These are phyloP conservation scores for Hordeum marinum DNA, from an alignment of 176 grass and related monocot species.

Conservation along the genomic window DNA sequence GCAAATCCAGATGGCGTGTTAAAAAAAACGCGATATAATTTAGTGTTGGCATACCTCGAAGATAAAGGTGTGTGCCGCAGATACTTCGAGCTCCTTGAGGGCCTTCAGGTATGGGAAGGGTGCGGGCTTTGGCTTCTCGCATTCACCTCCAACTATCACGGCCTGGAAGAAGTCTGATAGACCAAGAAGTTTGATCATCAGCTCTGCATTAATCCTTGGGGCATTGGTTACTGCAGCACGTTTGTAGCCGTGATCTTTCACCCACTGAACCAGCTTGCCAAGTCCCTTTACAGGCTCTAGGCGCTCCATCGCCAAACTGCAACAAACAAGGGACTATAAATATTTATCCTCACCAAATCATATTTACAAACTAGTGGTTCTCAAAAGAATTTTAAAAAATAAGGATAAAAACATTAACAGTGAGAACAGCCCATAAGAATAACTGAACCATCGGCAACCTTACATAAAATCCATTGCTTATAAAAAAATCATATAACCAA, in stretches of 20 bases:
- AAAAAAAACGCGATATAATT: background rate
- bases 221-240: conserved; percentile 78
- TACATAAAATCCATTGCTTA: background rate
- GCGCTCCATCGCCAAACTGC: conserved; percentile 55
- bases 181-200: conserved; percentile 85
- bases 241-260: conserved; percentile 64
- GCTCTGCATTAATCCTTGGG: conserved; percentile 78
- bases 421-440: background rate
- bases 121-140: conserved; percentile 75
- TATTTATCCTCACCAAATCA: background rate
- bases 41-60: conserved; percentile 54
- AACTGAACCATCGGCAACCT: background rate
- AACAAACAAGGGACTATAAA: background rate
- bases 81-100: conserved; percentile 57
- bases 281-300: conserved; percentile 73
- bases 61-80: conserved; percentile 62
- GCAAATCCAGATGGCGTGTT: background rate
- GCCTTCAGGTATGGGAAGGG: conserved; percentile 83
- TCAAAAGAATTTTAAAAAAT: background rate
- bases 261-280: conserved; percentile 56
- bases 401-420: background rate
- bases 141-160: conserved; percentile 67
- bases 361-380: background rate
- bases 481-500: background rate
- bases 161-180: conserved; percentile 82